phyloP scores from a whole-genome alignment of 805 yeast species.

The Zygosaccharomyces gambellarensis region DNA sequence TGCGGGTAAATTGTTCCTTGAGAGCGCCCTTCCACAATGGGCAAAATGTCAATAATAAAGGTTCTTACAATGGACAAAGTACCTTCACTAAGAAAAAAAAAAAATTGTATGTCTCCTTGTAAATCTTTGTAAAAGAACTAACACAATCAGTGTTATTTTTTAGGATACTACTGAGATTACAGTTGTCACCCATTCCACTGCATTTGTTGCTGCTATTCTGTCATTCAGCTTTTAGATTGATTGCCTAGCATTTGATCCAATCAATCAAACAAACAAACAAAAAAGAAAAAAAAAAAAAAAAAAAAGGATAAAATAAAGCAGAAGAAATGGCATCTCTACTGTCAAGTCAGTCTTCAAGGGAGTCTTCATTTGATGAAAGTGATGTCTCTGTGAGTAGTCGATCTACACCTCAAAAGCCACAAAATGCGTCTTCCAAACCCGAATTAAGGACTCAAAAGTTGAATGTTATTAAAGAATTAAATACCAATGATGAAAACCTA shows the following conservation, averaged over 20 bases:
- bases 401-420: neutral
- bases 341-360: constrained; percentile 3
- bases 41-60: constrained; percentile 4
- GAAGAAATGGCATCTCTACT: constrained; percentile 1
- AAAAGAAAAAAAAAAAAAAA: too few species aligned
- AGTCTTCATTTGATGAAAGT: constrained; percentile 4
- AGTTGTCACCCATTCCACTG: too few species aligned
- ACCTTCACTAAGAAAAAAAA: neutral
- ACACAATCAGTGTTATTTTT: too few species aligned
- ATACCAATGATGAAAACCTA: constrained; percentile 15
- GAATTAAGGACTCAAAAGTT: constrained; percentile 20
- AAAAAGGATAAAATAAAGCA: neutral
- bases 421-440: constrained; percentile 3
- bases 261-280: neutral
- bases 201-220: too few species aligned
- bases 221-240: neutral
- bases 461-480: constrained; percentile 14
- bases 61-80: neutral
- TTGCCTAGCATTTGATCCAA: neutral
- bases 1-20: constrained; percentile 1
- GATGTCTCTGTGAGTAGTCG: neutral
- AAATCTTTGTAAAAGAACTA: too few species aligned
- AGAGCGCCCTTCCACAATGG: constrained; percentile 2
- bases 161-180: neutral
- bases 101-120: too few species aligned